Evolutionary conservation across 83 land plant genomes (phyloP), one percentile per base, ranked within the genome.

Genomic region (Thuja plicata): DNA sequence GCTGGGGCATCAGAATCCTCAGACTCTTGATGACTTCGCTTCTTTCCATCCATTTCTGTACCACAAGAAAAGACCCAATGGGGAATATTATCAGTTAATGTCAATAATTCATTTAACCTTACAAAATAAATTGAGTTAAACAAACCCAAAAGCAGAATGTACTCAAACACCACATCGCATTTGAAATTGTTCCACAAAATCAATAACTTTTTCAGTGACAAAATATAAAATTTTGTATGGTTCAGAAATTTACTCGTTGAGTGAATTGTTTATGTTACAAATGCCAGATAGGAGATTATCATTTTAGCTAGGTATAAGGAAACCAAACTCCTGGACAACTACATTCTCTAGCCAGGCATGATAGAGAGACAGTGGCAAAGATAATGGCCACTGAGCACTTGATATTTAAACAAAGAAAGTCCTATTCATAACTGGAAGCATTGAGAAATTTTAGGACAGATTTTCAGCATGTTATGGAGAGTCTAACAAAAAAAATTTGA

Each of bases 31-130:
- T 1, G 16, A 12, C 38, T 84, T 32, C 62, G 38, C 57, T 84
- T 84, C 24, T 52, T 84, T 84, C 40, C 86, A 30, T 84, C 86
- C 86, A 84, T 84, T 84, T 84, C 66, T 83, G 48, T 8, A 84
- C 38, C 38, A 10, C 79, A 30, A 35, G 3, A 78, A 35, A 62
- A 62, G 3, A 57, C 62, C 70, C 70, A 62, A 24, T 60, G 70
- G 30, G 71, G 24, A 38, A 78, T 17, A 12, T 0, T 17, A 5
- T 16, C 41, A 78, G 24, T 17, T 46, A 78, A 78, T 78, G 43
- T 45, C 82, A 78, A 17, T 34, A 45, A 78, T 78, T 17, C 82
- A 78, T 78, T 35, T 45, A 16, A 78, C 21, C 41, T 41, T 37
- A 34, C 17, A 78, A 78, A 41, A 4, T 10, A 38, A 16, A 0